phyloP scores from a whole-genome alignment of 169 alveolate species.

The Eimeria zaria region DNA sequence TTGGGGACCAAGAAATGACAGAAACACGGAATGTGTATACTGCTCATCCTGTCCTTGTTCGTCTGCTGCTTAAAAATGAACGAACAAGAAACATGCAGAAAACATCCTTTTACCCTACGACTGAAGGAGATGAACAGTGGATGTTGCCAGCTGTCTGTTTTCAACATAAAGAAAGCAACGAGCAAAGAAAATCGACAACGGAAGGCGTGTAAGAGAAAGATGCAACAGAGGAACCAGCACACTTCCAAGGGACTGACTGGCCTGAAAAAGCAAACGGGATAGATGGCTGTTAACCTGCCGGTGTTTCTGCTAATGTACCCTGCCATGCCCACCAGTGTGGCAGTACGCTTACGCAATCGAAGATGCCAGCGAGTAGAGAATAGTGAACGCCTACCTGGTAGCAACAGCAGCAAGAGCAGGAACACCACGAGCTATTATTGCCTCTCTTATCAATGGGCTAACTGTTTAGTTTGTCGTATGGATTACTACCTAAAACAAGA shows the following conservation, averaged over 20 bases:
- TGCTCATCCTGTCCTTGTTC: too few relatives aligned
- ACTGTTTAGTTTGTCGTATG: constrained; percentile 18
- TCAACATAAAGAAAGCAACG: too few relatives aligned
- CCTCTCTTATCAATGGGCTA: not conserved
- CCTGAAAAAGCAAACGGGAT: not conserved
- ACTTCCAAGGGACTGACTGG: not conserved
- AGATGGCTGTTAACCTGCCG: not conserved
- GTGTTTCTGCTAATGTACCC: not conserved
- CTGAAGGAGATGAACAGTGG: not conserved
- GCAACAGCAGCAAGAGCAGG: constrained; percentile 5
- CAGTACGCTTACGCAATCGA: not conserved
- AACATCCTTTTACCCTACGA: not conserved
- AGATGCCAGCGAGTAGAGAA: not conserved
- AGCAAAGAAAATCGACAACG: not conserved
- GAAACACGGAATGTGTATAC: not conserved
- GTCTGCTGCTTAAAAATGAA: not conserved
- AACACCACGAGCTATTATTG: not conserved
- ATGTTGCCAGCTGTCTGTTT: not conserved
- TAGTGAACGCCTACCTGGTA: not conserved
- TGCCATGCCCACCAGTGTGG: not conserved
- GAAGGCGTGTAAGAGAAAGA: not conserved
- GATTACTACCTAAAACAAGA: constrained; percentile 28
- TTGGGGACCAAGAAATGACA: not conserved
- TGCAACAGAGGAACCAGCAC: not conserved
- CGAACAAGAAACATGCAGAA: not conserved